Base-by-base conservation (phyloP, 495 filamentous ascomycete species). In the Tuber indicum region DNA sequence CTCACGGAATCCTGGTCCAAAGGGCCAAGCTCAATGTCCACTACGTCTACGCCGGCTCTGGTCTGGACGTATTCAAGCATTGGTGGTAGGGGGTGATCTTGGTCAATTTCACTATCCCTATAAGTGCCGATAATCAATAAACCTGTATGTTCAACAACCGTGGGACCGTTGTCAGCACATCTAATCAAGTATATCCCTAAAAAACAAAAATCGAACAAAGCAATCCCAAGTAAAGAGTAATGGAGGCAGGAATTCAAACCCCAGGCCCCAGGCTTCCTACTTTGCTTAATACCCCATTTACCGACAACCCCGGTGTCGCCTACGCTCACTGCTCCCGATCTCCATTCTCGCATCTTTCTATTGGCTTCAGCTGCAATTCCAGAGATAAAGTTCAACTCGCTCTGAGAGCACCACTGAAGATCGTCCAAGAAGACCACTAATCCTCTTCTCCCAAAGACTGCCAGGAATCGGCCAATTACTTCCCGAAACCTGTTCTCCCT, bases 291-390 rank as follows among this genome's bases (percentile, higher is more conserved):
- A 23, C 42, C 58, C 77, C 77, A 80, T 74, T 79, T 80, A 12
- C 77, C 74, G 52, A 69, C 79, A n/a, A 43, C 26, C 23, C 58
- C 52, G 12, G 77, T 39, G 42, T 76, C 62, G n/a, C 72, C 77
- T 36, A 66, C 9, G 36, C 66, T 75, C 16, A 75, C 43, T 23
- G 78, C 62, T 21, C 79, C 78, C 16, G 73, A 42, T 41, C 81
- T 79, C 81, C 81, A 83, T 76, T 83, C 81, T 39, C 81, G 76
- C 75, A 82, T 78, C 43, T 77, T 77, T 42, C 81, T 74, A 58
- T 83, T 83, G 21, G 82, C 82, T 71, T 83, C 82, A 36, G 81
- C 82, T 19, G 82, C 82, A 66, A 83, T 83, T 36, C 77, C 82
- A 36, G 81, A 73, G 45, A 83, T 83, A 14, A 83, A 70, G 71